Conservation (phyloP, 2,329 filamentous ascomycete genomes). For the Colletotrichum scovillei region DNA sequence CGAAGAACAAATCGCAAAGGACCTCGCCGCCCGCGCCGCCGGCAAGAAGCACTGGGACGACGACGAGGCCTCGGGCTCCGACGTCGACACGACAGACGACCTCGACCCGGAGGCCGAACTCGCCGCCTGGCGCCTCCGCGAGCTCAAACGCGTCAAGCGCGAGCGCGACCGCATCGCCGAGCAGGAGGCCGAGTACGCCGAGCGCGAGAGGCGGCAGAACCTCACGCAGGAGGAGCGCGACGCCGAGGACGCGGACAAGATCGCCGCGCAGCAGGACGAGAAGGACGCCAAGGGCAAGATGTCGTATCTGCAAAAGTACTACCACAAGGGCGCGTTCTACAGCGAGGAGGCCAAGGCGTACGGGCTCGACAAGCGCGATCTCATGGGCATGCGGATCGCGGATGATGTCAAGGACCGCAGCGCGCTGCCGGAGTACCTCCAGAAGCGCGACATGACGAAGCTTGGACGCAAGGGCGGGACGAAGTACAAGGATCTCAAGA, state of each 20-base stretch:
- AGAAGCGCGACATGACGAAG: slow-evolving; percentile 93
- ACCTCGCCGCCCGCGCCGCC: slow-evolving; percentile 78
- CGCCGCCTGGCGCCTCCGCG: slow-evolving; percentile 93
- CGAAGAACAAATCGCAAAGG: slow-evolving; percentile 88
- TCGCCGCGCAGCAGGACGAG: slow-evolving; percentile 84
- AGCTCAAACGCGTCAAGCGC: slow-evolving; percentile 88
- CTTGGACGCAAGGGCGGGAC: slow-evolving; percentile 92
- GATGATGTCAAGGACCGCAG: slow-evolving; percentile 88
- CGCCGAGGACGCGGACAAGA: slow-evolving; percentile 83
- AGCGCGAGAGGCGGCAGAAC: slow-evolving; percentile 88
- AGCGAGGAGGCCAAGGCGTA: slow-evolving; percentile 81
- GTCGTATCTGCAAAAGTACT: slow-evolving; percentile 94
- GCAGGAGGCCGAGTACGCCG: slow-evolving; percentile 85
- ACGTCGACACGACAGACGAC: slow-evolving; percentile 90
- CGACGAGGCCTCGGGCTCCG: slow-evolving; percentile 68
- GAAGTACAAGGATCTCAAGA: slow-evolving; percentile 87
- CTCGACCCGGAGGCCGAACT: slow-evolving; percentile 88
- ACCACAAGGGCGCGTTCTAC: slow-evolving; percentile 97
- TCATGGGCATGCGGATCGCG: slow-evolving; percentile 85
- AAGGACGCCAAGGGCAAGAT: slow-evolving; percentile 83
- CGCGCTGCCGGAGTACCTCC: slow-evolving; percentile 88
- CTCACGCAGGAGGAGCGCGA: slow-evolving; percentile 88
- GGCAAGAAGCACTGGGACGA: slow-evolving; percentile 91
- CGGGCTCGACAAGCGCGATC: slow-evolving; percentile 81
- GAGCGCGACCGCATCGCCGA: slow-evolving; percentile 87